Percentiles rank a stretch among this genome's conserved stretches.
Conservation (phyloP, 2,329 filamentous ascomycete species). For the Helotiales sp. region DNA sequence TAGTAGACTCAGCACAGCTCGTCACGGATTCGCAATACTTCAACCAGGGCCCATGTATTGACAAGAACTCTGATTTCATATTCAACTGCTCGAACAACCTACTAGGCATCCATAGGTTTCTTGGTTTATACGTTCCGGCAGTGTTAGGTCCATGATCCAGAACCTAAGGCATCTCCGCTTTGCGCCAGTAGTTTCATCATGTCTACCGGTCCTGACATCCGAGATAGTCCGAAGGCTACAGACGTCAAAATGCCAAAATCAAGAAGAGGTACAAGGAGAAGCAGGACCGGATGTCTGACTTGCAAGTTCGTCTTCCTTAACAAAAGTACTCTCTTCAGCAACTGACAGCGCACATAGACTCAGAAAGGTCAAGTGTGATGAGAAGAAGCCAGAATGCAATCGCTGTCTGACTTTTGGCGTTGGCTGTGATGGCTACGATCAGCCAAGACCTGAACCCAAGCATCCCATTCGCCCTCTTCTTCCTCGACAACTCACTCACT, state of each 20-base stretch:
- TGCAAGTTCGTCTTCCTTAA: background rate
- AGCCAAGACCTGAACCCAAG: background rate
- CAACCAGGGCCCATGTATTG: too few species aligned
- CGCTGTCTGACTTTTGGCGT: background rate
- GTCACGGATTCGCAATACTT: too few species aligned
- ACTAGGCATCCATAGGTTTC: too few species aligned
- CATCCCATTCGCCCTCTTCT: background rate
- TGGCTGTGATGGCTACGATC: background rate
- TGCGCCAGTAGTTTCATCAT: too few species aligned
- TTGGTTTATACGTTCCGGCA: too few species aligned
- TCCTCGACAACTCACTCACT: background rate
- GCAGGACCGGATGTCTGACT: background rate
- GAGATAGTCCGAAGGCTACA: background rate
- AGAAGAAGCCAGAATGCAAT: slow-evolving; percentile 1
- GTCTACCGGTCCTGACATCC: background rate
- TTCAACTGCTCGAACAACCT: too few species aligned
- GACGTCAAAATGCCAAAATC: background rate
- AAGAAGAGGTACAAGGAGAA: slow-evolving; percentile 1
- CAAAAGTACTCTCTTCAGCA: too few species aligned
- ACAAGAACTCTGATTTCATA: too few species aligned
- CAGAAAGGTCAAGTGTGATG: slow-evolving; percentile 2
- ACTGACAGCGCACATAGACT: background rate
- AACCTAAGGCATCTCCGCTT: too few species aligned
- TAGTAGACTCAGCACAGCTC: too few species aligned
- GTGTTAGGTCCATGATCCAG: too few species aligned